Conservation (phyloP, 306 rosid species). For the Ormosia semicastrata region DNA sequence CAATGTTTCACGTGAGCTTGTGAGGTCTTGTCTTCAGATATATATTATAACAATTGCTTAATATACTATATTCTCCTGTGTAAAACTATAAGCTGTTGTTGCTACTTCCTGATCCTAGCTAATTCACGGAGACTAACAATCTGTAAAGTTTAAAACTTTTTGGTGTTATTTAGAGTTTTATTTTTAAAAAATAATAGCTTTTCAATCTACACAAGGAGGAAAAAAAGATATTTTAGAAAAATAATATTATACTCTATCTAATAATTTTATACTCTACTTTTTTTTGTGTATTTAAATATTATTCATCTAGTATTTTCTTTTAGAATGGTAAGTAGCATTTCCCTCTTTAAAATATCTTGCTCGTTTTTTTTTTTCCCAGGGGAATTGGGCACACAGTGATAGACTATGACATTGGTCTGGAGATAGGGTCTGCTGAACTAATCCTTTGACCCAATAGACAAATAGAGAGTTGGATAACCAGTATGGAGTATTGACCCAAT, state of each 20-base stretch:
- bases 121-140: too few relatives aligned
- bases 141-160: too few relatives aligned
- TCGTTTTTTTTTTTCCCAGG: neutral
- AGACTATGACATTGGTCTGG: neutral
- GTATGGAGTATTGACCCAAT: neutral
- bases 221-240: too few relatives aligned
- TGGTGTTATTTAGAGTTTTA: too few relatives aligned
- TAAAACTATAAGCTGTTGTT: neutral
- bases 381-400: neutral
- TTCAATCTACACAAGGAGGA: too few relatives aligned
- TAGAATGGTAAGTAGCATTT: neutral
- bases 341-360: neutral
- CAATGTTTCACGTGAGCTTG: conserved; percentile 29
- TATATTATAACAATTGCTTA: neutral
- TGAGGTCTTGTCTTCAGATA: conserved; percentile 21
- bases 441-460: neutral
- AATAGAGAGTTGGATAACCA: neutral
- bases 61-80: neutral
- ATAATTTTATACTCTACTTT: neutral
- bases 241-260: too few relatives aligned
- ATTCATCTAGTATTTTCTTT: neutral
- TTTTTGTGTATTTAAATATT: too few relatives aligned
- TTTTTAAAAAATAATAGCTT: too few relatives aligned
- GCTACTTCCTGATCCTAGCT: neutral
- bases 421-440: neutral